phyloP scores from a whole-genome alignment of 768 basidiomycete genomes.

The Agrocybe chaxingu region DNA sequence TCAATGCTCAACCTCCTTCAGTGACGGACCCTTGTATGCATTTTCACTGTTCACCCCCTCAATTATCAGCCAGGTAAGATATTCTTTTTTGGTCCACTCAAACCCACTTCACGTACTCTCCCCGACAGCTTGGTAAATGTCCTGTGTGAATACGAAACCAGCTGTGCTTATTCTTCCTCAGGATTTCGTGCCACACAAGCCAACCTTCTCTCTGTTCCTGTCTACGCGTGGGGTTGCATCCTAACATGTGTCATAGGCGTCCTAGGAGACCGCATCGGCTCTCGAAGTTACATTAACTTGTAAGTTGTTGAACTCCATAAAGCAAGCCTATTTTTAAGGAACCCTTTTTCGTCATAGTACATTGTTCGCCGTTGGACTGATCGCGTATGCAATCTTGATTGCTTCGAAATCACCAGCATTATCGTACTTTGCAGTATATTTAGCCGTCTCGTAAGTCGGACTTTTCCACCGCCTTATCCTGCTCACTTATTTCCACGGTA shows the following conservation, averaged over 20 bases:
- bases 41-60: constrained; percentile 54
- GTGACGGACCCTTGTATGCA: constrained; percentile 53
- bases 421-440: constrained; percentile 71
- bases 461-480: neutral
- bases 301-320: constrained; percentile 24
- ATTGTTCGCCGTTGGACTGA: constrained; percentile 32
- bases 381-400: constrained; percentile 67
- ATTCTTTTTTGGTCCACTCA: neutral
- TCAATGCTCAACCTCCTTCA: constrained; percentile 19
- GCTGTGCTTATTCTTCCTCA: constrained; percentile 11
- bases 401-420: constrained; percentile 54
- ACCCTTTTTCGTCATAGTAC: constrained; percentile 9
- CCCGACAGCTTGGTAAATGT: constrained; percentile 30
- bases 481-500: constrained; percentile 12
- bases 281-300: constrained; percentile 60
- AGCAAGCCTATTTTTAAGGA: neutral
- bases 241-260: constrained; percentile 62
- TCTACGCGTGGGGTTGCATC: constrained; percentile 71
- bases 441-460: constrained; percentile 61
- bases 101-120: neutral
- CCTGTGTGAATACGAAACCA: neutral
- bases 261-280: constrained; percentile 57
- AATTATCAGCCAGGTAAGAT: constrained; percentile 53
- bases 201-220: constrained; percentile 74
- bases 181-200: constrained; percentile 64